Percentiles rank a stretch among this genome's conserved stretches.
Evolutionary conservation across 768 basidiomycete genomes (phyloP).

Genomic region (Neoboletus magnificus): DNA sequence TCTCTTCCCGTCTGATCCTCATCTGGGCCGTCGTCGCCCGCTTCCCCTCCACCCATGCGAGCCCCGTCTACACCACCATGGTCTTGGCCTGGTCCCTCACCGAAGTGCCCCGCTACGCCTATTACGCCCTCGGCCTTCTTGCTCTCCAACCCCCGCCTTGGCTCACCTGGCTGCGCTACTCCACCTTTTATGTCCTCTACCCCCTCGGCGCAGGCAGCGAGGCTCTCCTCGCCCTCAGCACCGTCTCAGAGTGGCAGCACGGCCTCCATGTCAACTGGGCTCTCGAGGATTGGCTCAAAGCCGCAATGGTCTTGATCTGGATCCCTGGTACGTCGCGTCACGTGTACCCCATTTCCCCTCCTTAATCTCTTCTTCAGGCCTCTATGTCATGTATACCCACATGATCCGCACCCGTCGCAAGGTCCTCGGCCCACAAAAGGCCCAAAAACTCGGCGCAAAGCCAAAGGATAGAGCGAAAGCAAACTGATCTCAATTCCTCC

Average conservation of each 20-base stretch:
- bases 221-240: constrained; percentile 76
- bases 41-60: constrained; percentile 48
- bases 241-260: constrained; percentile 55
- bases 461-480: constrained; percentile 31
- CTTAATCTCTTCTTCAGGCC: constrained; percentile 27
- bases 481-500: constrained; percentile 4
- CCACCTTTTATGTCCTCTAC: constrained; percentile 92
- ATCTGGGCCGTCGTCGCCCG: constrained; percentile 72
- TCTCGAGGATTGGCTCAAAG: constrained; percentile 54
- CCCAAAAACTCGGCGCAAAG: constrained; percentile 33
- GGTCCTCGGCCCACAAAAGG: constrained; percentile 41
- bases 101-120: constrained; percentile 88
- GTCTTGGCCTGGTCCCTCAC: constrained; percentile 89
- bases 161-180: constrained; percentile 81
- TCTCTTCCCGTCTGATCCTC: constrained; percentile 74
- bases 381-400: constrained; percentile 56
- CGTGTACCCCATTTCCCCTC: background rate
- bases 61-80: constrained; percentile 87
- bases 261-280: constrained; percentile 47
- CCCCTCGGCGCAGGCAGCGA: constrained; percentile 90
- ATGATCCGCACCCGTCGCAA: constrained; percentile 58
- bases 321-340: constrained; percentile 67
- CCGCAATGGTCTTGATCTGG: constrained; percentile 72
- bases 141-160: constrained; percentile 49
- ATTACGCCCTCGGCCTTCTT: constrained; percentile 72